Conservation (phyloP, 768 basidiomycete species). For the Lenzites betulinus region DNA sequence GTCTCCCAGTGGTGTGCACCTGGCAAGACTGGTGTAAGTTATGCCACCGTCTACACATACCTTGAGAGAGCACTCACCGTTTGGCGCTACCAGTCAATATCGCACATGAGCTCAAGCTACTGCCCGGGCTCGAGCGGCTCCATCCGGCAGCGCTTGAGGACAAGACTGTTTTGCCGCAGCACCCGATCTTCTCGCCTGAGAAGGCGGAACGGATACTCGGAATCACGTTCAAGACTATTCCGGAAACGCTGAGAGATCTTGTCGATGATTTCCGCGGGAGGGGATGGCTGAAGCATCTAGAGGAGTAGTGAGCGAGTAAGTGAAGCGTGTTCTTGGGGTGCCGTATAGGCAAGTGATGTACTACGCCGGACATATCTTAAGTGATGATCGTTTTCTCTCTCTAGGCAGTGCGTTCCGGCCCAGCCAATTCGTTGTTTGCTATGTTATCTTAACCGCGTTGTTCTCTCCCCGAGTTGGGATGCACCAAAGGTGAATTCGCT, state of each 20-base stretch:
- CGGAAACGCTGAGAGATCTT: slow-evolving; percentile 42
- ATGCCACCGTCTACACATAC: background rate
- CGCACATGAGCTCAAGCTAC: background rate
- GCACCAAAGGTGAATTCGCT: too few relatives aligned
- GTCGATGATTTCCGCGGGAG: slow-evolving; percentile 44
- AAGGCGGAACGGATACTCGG: slow-evolving; percentile 46
- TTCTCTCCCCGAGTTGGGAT: too few relatives aligned
- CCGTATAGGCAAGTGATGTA: too few relatives aligned
- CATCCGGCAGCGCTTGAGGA: background rate
- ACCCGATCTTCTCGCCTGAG: background rate
- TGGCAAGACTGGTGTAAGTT: slow-evolving; percentile 24
- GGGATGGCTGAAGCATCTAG: slow-evolving; percentile 29
- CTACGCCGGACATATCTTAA: too few relatives aligned
- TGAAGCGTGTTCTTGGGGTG: too few relatives aligned
- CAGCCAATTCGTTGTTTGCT: too few relatives aligned
- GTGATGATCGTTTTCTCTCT: slow-evolving; percentile 35
- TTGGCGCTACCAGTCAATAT: slow-evolving; percentile 12
- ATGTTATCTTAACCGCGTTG: too few relatives aligned
- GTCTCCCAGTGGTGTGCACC: slow-evolving; percentile 5
- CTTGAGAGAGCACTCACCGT: background rate
- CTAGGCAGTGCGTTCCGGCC: slow-evolving; percentile 11
- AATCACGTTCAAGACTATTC: slow-evolving; percentile 42
- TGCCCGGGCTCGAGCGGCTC: background rate
- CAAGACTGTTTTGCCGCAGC: background rate
- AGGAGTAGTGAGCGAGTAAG: too few relatives aligned